Evolutionary conservation across 345 rosid species (phyloP), one percentile per base, ranked within the genome.

Genomic region (Reutealis trisperma): DNA sequence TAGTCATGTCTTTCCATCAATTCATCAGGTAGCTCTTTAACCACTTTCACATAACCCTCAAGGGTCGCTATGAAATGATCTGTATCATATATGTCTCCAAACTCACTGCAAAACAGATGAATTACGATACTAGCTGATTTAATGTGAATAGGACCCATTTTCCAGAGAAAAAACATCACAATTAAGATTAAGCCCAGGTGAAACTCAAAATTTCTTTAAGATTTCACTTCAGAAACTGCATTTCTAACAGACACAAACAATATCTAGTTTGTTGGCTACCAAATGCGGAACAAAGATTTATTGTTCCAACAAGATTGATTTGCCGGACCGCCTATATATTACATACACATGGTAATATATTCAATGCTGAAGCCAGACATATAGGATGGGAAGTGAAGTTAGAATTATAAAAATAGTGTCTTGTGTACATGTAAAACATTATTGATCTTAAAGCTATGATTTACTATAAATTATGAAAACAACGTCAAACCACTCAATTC

Each of bases 41-140:
- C 93, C 75, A 95, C 88, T 76, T 89, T 89, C 70, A 93, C 90
- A 72, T 89, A 83, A 21, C 90, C 91, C 76, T 86, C 84, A 54
- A 95, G 93, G 42, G 85, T 83, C 44, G 91, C 72, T 79, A 95
- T 87, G 82, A 95, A 95, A 75, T 88, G 92, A 75, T 92, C 96
- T 79, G 82, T 90, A 72, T 95, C 96, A 72, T 89, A 95, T 79
- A 95, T 92, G 75, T 95, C 97, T 45, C 87, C 87, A 79, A 95
- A 93, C 34, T 74, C 86, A 80, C 99, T 95, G 97, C 44, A 81
- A 77, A 84, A 85, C 21, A 74, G 63, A 78, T 18, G 14, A 74
- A 77, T 24, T 79, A 25, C 44, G 64, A 63, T 44, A 12, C 34
- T 41, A 59, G 52, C 19, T 13, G 1, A 14, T 59, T 61, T 24